Conservation (phyloP, 2,329 filamentous ascomycete species). For the Fusarium mundagurra region DNA sequence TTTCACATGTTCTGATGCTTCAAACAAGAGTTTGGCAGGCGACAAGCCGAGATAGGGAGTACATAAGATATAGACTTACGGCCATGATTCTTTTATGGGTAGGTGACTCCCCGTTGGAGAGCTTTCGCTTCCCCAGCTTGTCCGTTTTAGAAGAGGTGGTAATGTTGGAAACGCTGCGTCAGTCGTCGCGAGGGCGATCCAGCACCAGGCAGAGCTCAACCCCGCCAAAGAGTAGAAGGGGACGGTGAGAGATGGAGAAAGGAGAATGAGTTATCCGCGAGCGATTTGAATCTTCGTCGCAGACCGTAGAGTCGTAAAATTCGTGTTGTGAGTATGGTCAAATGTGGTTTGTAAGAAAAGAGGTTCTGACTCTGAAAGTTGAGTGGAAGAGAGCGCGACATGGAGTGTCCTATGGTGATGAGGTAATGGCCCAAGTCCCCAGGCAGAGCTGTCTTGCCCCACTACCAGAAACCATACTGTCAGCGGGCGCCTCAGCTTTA, state of each 20-base stretch:
- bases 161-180: conserved; percentile 48
- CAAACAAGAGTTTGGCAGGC: not conserved
- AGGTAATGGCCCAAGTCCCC: conserved; percentile 41
- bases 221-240: conserved; percentile 44
- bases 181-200: conserved; percentile 41
- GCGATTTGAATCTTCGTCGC: conserved; percentile 23
- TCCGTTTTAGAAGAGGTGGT: conserved; percentile 46
- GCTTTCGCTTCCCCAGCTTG: conserved; percentile 75
- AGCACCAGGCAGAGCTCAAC: conserved; percentile 52
- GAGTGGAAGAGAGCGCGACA: conserved; percentile 30
- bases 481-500: conserved; percentile 18
- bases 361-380: conserved; percentile 20
- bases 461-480: conserved; percentile 1
- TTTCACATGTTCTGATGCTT: conserved; percentile 11
- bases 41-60: not conserved
- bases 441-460: conserved; percentile 24
- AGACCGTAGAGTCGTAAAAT: conserved; percentile 17
- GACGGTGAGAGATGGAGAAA: conserved; percentile 17
- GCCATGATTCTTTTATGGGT: conserved; percentile 69
- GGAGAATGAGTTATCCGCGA: conserved; percentile 8
- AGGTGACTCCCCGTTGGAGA: conserved; percentile 68
- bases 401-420: conserved; percentile 35
- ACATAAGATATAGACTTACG: conserved; percentile 55
- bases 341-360: conserved; percentile 25
- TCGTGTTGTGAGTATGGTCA: conserved; percentile 13